phyloP scores from a whole-genome alignment of 176 grass and related monocot species.

The Carex littledalei region DNA sequence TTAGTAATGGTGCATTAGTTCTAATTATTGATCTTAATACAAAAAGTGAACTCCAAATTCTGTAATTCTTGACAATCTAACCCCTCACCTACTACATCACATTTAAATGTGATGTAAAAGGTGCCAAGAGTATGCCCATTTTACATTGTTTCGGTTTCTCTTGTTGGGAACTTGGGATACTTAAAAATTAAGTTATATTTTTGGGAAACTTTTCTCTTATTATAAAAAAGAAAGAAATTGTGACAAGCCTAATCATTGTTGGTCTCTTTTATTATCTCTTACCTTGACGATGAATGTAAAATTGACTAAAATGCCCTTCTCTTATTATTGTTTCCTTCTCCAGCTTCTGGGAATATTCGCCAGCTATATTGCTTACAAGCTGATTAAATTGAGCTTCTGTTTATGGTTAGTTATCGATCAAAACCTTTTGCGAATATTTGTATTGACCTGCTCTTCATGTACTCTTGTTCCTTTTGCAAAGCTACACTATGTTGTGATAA shows the following conservation, averaged over 20 bases:
- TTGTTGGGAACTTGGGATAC: background rate
- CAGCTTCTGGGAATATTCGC: slow-evolving; percentile 91
- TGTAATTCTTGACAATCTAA: background rate
- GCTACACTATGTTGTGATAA: slow-evolving; percentile 13
- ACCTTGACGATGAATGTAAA: background rate
- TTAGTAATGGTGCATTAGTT: background rate
- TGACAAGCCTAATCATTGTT: background rate
- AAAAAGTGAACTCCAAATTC: background rate
- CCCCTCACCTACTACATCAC: no score
- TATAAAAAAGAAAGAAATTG: background rate
- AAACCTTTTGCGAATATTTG: slow-evolving; percentile 18
- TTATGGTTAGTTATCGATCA: slow-evolving; percentile 8
- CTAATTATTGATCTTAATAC: background rate
- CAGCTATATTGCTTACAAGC: slow-evolving; percentile 96
- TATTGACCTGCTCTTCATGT: slow-evolving; percentile 17
- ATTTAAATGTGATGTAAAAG: background rate
- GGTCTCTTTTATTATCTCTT: background rate
- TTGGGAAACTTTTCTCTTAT: background rate
- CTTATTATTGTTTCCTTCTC: slow-evolving; percentile 7
- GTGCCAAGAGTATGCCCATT: background rate
- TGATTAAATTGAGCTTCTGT: slow-evolving; percentile 37
- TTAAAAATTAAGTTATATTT: background rate
- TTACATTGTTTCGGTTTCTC: background rate
- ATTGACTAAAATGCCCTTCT: background rate
- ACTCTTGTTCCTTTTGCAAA: slow-evolving; percentile 14